Evolutionary conservation across 129 eudicot genomes (phyloP).

Genomic region (Dittrichia graveolens): DNA sequence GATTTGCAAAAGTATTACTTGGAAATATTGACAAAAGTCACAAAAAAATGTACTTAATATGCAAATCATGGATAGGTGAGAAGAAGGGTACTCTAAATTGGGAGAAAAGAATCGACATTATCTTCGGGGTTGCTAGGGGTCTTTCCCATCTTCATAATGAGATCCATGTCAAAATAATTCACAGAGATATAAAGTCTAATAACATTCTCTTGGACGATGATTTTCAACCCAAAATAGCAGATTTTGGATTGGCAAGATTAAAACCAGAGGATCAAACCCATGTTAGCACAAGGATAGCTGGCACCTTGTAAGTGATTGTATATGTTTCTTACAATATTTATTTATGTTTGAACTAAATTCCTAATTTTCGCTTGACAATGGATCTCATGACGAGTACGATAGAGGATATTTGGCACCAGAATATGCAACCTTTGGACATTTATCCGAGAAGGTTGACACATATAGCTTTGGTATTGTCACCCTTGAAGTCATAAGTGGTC

Average conservation of each 20-base stretch:
- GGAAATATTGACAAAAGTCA: background rate
- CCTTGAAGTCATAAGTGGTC: slow-evolving; percentile 51
- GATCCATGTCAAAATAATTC: slow-evolving; percentile 55
- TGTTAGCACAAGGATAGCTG: slow-evolving; percentile 62
- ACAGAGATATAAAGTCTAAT: too few relatives aligned
- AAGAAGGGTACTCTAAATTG: slow-evolving; percentile 47
- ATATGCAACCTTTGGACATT: slow-evolving; percentile 51
- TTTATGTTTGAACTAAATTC: background rate
- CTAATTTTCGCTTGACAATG: background rate
- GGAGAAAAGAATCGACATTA: slow-evolving; percentile 53
- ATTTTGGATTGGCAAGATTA: slow-evolving; percentile 64
- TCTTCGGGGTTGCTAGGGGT: slow-evolving; percentile 62
- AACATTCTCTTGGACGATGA: slow-evolving; percentile 55
- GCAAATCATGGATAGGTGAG: slow-evolving; percentile 39
- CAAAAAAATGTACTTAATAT: slow-evolving; percentile 2
- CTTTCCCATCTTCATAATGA: slow-evolving; percentile 61
- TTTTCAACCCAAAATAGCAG: slow-evolving; percentile 55
- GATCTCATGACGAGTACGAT: background rate
- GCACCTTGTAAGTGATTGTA: slow-evolving; percentile 52
- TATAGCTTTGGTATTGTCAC: slow-evolving; percentile 53
- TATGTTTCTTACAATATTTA: background rate
- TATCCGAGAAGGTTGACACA: slow-evolving; percentile 58
- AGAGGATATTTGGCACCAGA: slow-evolving; percentile 73
- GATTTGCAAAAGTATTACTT: background rate
- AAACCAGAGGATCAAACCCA: slow-evolving; percentile 54